Percentiles rank a stretch among this genome's conserved stretches.
phyloP scores from a whole-genome alignment of 1,284 basidiomycete genomes.

The Ustilago curta region DNA sequence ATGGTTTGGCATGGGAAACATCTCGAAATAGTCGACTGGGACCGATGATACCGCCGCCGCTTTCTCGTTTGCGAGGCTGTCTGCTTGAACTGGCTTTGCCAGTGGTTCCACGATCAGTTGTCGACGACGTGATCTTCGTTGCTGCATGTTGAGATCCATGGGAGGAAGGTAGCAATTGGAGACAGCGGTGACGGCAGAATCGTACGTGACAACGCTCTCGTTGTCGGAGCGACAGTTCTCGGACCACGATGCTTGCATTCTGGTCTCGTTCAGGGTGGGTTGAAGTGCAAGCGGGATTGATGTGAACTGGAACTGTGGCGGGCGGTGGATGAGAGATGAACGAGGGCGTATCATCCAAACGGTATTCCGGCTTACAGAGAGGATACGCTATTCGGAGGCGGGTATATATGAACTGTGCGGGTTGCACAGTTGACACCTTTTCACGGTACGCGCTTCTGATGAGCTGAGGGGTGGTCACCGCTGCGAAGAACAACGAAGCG shows the following conservation, averaged over 20 bases:
- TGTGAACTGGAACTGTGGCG: not conserved
- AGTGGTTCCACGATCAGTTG: not conserved
- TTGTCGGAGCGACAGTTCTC: conserved; percentile 11
- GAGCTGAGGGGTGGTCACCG: too few species aligned
- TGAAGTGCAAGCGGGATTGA: not conserved
- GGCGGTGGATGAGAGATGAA: not conserved
- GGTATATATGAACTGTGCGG: too few species aligned
- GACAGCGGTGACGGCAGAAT: conserved; percentile 14
- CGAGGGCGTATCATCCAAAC: too few species aligned
- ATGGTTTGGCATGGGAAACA: conserved; percentile 15
- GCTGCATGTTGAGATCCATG: not conserved
- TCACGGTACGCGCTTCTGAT: too few species aligned
- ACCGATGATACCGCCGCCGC: not conserved
- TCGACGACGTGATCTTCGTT: not conserved
- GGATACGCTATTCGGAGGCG: too few species aligned
- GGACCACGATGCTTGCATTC: conserved; percentile 4
- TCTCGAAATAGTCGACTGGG: not conserved
- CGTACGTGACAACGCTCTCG: conserved; percentile 15
- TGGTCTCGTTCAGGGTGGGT: not conserved
- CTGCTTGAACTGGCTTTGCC: not conserved
- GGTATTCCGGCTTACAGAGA: too few species aligned
- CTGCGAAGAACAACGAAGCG: too few species aligned
- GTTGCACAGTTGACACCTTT: too few species aligned
- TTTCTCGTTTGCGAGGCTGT: not conserved
- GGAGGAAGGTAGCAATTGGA: not conserved